These are phyloP conservation scores for Funneliformis mosseae DNA, from an alignment of 192 early-diverging fungal genomes.

Conservation along the genomic window DNA sequence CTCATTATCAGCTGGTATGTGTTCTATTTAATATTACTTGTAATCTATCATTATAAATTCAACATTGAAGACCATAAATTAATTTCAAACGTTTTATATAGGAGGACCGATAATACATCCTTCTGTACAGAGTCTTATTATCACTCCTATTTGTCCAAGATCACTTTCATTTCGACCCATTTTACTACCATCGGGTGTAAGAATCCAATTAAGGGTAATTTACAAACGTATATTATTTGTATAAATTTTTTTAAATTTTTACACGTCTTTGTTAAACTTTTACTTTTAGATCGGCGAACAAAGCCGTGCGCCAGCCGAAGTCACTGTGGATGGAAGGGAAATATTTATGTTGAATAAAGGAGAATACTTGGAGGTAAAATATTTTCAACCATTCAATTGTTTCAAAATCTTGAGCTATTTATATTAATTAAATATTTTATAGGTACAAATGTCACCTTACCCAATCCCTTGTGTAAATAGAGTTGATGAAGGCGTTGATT, in stretches of 20 bases:
- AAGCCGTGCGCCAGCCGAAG: conserved; percentile 67
- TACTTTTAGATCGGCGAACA: conserved; percentile 52
- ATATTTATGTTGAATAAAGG: conserved; percentile 67
- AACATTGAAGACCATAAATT: too few species aligned
- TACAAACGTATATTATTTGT: background rate
- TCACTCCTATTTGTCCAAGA: conserved; percentile 83
- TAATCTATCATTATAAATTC: too few species aligned
- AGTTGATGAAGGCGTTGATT: conserved; percentile 65
- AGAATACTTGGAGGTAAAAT: conserved; percentile 61
- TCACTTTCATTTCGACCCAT: conserved; percentile 85
- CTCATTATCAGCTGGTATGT: conserved; percentile 70
- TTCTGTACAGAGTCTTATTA: conserved; percentile 66
- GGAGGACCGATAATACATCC: conserved; percentile 85
- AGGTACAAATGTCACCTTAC: conserved; percentile 68
- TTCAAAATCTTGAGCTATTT: conserved; percentile 21
- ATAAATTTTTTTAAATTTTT: background rate
- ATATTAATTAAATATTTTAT: conserved; percentile 32
- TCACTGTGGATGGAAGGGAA: conserved; percentile 78
- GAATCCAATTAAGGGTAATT: conserved; percentile 62
- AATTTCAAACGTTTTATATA: too few species aligned
- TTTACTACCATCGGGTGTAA: conserved; percentile 70
- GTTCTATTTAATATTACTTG: too few species aligned
- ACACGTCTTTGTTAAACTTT: background rate
- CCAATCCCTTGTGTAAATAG: conserved; percentile 79
- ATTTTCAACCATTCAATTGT: background rate